These are phyloP conservation scores for Hydnomerulius pinastri DNA, from an alignment of 768 basidiomycete genomes.

Conservation along the genomic window DNA sequence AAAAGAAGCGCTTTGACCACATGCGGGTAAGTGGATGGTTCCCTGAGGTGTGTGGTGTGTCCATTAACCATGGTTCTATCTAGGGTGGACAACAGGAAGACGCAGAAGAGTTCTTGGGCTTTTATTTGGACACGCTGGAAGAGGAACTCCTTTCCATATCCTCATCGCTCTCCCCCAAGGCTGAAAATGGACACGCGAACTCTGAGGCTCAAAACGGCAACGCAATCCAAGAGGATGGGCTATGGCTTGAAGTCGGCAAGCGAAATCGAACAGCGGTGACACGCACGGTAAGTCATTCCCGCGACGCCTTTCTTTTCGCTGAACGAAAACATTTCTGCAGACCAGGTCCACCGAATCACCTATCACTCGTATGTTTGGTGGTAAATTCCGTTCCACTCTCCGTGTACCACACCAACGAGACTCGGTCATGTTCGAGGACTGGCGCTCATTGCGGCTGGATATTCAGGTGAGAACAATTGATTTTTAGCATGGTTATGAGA, in stretches of 20 bases:
- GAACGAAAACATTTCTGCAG: conserved; percentile 36
- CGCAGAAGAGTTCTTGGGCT: conserved; percentile 98
- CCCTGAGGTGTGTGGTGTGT: conserved; percentile 1
- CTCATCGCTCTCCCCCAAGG: conserved; percentile 47
- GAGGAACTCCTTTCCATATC: conserved; percentile 83
- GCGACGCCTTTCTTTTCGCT: not conserved
- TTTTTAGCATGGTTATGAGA: not conserved
- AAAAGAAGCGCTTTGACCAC: conserved; percentile 89
- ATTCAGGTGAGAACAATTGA: conserved; percentile 61
- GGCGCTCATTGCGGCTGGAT: conserved; percentile 85
- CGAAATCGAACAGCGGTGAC: conserved; percentile 81
- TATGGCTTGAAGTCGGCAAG: conserved; percentile 93
- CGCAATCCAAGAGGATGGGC: conserved; percentile 53
- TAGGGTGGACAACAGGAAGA: conserved; percentile 95
- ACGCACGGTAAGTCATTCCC: conserved; percentile 59
- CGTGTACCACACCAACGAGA: conserved; percentile 82
- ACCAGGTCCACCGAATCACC: conserved; percentile 82
- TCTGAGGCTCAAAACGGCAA: conserved; percentile 12
- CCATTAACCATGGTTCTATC: conserved; percentile 3
- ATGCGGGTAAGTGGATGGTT: conserved; percentile 69
- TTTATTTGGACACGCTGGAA: conserved; percentile 91
- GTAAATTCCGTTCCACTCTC: conserved; percentile 85
- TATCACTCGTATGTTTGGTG: conserved; percentile 91
- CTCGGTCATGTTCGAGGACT: conserved; percentile 87
- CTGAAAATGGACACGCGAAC: conserved; percentile 23